Base-by-base conservation (phyloP, 345 rosid species). In the Eucalyptus sp. region DNA sequence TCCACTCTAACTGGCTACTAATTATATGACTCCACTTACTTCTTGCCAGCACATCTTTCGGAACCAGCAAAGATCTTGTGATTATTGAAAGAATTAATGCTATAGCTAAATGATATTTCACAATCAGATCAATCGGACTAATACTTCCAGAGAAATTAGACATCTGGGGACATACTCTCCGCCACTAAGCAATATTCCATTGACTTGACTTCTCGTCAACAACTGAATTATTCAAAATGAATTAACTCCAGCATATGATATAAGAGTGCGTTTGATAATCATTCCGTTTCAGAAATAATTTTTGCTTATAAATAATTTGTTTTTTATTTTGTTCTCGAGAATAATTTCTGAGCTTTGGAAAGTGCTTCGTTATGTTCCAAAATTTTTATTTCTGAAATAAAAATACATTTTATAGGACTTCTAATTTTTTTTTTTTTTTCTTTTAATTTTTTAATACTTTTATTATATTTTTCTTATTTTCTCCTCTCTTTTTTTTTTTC, bases 341-440 rank as follows among this genome's bases (percentile, higher is more conserved):
- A 52, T 1, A 52, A 52, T 52, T 18, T 52, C 0, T 52, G 9
- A 52, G 5, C 10, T 52, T 20, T 52, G 3, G 1, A 52, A 20
- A 18, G 25, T 25, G 0, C 1, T 18, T 52, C 1, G 0, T 52
- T 18, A 20, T 52, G 8, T 3, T 20, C 10, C 25, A 52, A 52
- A 52, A 52, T 3, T 20, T 52, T 52, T 18, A 18, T 52, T 52
- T 10, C 1, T 2, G 0, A 18, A 52, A 52, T 52, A 52, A 10
- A 52, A 18, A 20, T 18, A 5, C 25, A 52, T 52, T 52, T 52
- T 20, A 3, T 7, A 20, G 2, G 2, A 8, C 0, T 52, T 52
- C 7, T 16, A 15, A 37, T 37, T 37, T 13, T 1, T 49, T 49
- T 49, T 49, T 49, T 49, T 49, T 4, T 12, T 50, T 16, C 3